Conservation (phyloP, 2,329 filamentous ascomycete species). For the Sarocladiaceae sp. region DNA sequence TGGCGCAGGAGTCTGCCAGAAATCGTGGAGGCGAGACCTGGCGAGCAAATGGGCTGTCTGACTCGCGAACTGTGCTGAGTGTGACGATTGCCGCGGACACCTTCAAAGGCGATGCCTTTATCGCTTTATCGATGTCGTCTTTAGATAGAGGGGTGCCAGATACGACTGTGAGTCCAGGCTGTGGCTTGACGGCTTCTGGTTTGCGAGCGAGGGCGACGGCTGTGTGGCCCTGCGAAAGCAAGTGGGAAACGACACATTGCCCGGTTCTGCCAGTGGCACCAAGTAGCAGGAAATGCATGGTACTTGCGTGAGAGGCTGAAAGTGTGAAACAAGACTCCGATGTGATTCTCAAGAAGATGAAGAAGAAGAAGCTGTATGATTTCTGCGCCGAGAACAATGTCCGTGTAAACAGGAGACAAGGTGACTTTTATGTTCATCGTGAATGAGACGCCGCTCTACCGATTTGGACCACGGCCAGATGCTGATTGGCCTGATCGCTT, state of each 20-base stretch:
- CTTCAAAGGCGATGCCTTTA: constrained; percentile 13
- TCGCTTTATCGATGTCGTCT: constrained; percentile 25
- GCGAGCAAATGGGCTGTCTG: constrained; percentile 39
- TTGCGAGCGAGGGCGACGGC: constrained; percentile 38
- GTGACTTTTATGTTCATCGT: too few relatives aligned
- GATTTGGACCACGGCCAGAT: too few relatives aligned
- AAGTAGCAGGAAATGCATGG: constrained; percentile 34
- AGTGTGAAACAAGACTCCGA: too few relatives aligned
- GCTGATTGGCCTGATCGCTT: too few relatives aligned
- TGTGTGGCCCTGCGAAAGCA: constrained; percentile 26
- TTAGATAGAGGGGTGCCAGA: constrained; percentile 27
- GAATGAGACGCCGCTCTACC: too few relatives aligned
- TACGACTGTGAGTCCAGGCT: constrained; percentile 26
- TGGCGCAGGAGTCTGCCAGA: constrained; percentile 37
- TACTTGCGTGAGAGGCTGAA: too few relatives aligned
- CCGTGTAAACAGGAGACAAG: too few relatives aligned
- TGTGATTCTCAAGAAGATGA: too few relatives aligned
- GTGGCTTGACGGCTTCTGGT: constrained; percentile 18
- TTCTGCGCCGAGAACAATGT: too few relatives aligned
- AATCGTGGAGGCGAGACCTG: constrained; percentile 29
- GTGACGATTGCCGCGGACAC: constrained; percentile 37
- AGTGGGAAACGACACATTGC: constrained; percentile 28
- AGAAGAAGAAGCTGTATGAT: too few relatives aligned
- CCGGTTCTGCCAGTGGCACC: constrained; percentile 37
- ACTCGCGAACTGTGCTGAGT: constrained; percentile 34